Conservation (phyloP, 768 basidiomycete species). For the Lentinula boryana region DNA sequence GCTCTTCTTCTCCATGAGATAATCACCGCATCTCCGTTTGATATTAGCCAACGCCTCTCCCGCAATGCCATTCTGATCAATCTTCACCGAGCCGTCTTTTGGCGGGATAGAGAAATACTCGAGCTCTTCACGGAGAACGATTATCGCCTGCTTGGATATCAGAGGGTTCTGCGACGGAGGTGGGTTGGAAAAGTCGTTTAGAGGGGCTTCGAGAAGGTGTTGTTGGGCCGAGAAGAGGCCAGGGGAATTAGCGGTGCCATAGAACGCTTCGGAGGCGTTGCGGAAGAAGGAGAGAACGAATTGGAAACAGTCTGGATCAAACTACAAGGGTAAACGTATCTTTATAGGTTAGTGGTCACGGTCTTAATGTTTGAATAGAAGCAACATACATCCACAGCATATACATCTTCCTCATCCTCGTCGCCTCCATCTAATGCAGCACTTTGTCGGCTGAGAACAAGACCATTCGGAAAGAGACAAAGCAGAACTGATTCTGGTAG, state of each 20-base stretch:
- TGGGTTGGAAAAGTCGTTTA: conserved; percentile 52
- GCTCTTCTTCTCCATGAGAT: conserved; percentile 81
- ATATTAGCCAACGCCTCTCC: conserved; percentile 73
- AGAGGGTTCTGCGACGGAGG: conserved; percentile 83
- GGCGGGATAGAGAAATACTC: conserved; percentile 98
- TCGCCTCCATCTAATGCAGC: conserved; percentile 65
- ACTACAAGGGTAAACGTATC: conserved; percentile 40
- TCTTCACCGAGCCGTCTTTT: conserved; percentile 50
- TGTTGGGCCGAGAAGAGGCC: conserved; percentile 78
- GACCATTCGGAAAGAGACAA: conserved; percentile 95
- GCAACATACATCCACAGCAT: conserved; percentile 87
- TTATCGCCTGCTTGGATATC: conserved; percentile 94
- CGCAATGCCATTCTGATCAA: conserved; percentile 76
- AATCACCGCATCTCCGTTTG: conserved; percentile 82
- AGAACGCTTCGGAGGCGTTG: conserved; percentile 83
- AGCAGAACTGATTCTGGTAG: conserved; percentile 95
- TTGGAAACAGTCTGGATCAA: conserved; percentile 94
- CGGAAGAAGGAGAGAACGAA: conserved; percentile 93
- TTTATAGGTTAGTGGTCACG: conserved; percentile 6
- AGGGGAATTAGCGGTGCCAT: conserved; percentile 70
- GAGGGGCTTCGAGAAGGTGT: conserved; percentile 58
- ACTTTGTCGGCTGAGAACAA: conserved; percentile 87
- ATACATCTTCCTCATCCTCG: conserved; percentile 90
- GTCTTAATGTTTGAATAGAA: neutral
- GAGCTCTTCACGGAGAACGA: conserved; percentile 94